These are phyloP conservation scores for Aegilops longissima DNA, from an alignment of 176 grass and related monocot species.

Conservation along the genomic window DNA sequence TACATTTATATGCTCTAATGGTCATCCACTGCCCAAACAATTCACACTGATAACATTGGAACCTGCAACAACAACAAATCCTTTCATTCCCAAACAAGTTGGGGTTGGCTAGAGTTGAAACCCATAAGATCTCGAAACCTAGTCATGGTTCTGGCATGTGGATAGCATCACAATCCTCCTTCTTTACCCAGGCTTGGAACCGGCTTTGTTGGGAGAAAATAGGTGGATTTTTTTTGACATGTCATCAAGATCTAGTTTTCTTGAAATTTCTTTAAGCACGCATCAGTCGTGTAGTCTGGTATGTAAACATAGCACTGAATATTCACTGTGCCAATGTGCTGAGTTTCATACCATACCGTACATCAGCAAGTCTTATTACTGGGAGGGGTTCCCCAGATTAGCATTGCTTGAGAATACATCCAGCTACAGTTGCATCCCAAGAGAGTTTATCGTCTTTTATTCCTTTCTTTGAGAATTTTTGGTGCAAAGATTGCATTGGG, in stretches of 20 bases:
- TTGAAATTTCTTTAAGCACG: not conserved
- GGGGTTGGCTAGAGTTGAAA: no score
- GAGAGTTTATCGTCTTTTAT: not conserved
- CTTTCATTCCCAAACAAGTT: no score
- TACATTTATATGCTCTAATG: not conserved
- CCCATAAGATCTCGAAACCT: no score
- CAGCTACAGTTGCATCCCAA: not conserved
- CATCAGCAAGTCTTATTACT: not conserved
- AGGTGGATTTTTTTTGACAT: not conserved
- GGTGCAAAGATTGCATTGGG: not conserved
- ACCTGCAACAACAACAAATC: not conserved
- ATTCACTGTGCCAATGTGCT: not conserved
- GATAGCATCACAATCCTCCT: no score
- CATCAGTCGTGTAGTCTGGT: not conserved
- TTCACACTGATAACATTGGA: not conserved
- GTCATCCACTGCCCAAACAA: not conserved
- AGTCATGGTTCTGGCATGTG: no score
- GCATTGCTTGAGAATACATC: not conserved
- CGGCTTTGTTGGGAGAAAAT: no score
- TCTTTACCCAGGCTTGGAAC: no score
- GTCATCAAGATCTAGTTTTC: not conserved
- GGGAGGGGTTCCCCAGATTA: not conserved
- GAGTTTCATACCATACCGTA: not conserved
- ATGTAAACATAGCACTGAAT: not conserved
- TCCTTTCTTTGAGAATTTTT: not conserved